Base-by-base conservation (phyloP, 2,329 filamentous ascomycete genomes). In the Colletotrichum tropicicola region DNA sequence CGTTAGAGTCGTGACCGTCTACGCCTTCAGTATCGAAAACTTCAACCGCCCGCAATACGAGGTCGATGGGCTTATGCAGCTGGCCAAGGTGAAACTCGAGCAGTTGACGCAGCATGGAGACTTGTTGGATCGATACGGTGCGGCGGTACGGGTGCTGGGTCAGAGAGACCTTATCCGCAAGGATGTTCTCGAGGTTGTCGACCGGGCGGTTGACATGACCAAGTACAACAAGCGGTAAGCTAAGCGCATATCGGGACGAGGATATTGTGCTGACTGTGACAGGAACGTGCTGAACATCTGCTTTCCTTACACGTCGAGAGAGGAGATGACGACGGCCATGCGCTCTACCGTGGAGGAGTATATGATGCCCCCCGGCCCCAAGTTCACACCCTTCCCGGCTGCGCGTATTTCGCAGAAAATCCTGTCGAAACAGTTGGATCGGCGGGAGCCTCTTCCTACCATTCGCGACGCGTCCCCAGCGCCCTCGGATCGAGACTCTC, bases 1-100 rank as follows among this genome's bases (percentile, higher is more conserved):
- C 58, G 95, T 99, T 68, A 95, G 96, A 77, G 93, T 97, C 8
- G 95, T 99, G 39, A 98, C 96, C 4, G 94, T 99, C 68, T 99
- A 98, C 77, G 96, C 96, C 15, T 99, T 99, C 80, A 97, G 93
- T 75, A 98, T 99, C 73, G 96, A 99, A 80, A 99, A 99, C 82
- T 99, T 97, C 83, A 97, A 98, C 77, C 90, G 96, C 6, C 95
- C 94, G 21, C 94, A 96, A 78, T 96, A 97, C 78, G 96, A 99
- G 78, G 96, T 99, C 8, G 94, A 98, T 74, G 94, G 93, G 28
- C 82, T 99, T 68, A 99, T 99, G 96, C 92, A 97, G 75, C 93
- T 99, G 85, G 95, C 95, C 66, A 98, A 97, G 82, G 89, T 96
- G 73, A 98, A 98, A 81, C 85, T 99, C 25, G 89, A 92, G 65